Percentiles rank a stretch among this genome's conserved stretches.
Conservation (phyloP, 805 yeast genomes). For the Candida coquimbonensis region DNA sequence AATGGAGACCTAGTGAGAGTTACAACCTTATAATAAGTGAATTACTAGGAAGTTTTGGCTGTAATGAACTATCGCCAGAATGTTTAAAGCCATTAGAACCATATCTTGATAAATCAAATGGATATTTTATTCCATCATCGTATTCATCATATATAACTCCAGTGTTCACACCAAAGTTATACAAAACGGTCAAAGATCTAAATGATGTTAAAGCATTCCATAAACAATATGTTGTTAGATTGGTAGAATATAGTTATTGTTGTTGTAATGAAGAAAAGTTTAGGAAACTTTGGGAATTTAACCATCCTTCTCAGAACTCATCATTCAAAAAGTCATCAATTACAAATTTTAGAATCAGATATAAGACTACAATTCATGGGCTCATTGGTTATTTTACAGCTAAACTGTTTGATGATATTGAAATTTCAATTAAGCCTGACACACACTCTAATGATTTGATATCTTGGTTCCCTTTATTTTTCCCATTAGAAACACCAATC, state of each 20-base stretch:
- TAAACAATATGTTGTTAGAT: slow-evolving; percentile 39
- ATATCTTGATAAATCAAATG: slow-evolving; percentile 32
- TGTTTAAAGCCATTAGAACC: slow-evolving; percentile 44
- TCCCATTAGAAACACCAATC: slow-evolving; percentile 53
- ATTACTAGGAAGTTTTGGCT: slow-evolving; percentile 84
- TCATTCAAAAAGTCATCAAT: slow-evolving; percentile 32
- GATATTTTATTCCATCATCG: slow-evolving; percentile 55
- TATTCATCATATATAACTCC: slow-evolving; percentile 63
- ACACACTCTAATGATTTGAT: slow-evolving; percentile 36
- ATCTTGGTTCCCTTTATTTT: slow-evolving; percentile 66
- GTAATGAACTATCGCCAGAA: slow-evolving; percentile 87
- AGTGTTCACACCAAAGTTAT: slow-evolving; percentile 48
- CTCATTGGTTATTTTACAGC: slow-evolving; percentile 72
- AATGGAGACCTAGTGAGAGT: slow-evolving; percentile 34
- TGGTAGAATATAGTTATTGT: slow-evolving; percentile 35
- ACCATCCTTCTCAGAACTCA: slow-evolving; percentile 54
- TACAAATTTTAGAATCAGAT: slow-evolving; percentile 37
- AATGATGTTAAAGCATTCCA: slow-evolving; percentile 32
- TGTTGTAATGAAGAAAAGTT: slow-evolving; percentile 30
- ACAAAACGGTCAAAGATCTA: slow-evolving; percentile 26
- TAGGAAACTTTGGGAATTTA: slow-evolving; percentile 54
- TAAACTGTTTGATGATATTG: slow-evolving; percentile 51
- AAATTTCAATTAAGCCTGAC: slow-evolving; percentile 44
- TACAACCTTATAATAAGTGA: slow-evolving; percentile 70
- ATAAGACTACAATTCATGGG: slow-evolving; percentile 60